Base-by-base conservation (phyloP, 1,284 basidiomycete species). In the Phellopilus nigrolimitatus region DNA sequence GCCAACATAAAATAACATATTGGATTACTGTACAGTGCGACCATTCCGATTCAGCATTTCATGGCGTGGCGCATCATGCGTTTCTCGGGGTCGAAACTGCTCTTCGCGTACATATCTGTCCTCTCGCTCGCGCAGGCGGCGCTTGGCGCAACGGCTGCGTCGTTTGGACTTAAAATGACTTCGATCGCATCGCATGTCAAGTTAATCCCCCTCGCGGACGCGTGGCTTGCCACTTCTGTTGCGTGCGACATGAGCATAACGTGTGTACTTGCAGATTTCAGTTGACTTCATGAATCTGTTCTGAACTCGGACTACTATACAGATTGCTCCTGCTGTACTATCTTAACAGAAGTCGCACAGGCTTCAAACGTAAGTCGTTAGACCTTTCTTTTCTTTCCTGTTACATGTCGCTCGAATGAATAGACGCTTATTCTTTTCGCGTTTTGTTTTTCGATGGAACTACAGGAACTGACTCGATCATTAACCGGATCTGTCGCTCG, bases 31-130 rank as follows among this genome's bases (percentile, higher is more conserved):
- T 27, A 8, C 41, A 51, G 49, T 22, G 49, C 49, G 7, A 27
- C 43, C 15, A 42, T 51, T 6, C 49, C 49, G n/a, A 51, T 51
- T 27, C 49, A 51, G 28, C 49, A 45, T 42, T 51, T 45, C 36
- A 51, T 51, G 49, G 49, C 49, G 5, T 45, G 22, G 15, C 31
- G 49, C 1, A 51, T 51, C 28, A 38, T 51, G 34, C 41, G 43
- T 21, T 51, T 51, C 34, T 44, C 49, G 9, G 21, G 43, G 9
- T 37, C 30, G 15, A 19, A 12, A 2, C 17, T 44, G 33, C 31
- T 51, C 33, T 51, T 51, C 21, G 13, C 12, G 3, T 42, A n/a
- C 33, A 42, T 51, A 30, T 44, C 49, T 9, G 9, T 45, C 34
- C 33, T 44, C 17, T 45, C 42, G 19, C 22, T 33, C 12, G 42